Evolutionary conservation across 768 basidiomycete species (phyloP), one percentile per base, ranked within the genome.

Genomic region (Erythrobasidium yunnanense): DNA sequence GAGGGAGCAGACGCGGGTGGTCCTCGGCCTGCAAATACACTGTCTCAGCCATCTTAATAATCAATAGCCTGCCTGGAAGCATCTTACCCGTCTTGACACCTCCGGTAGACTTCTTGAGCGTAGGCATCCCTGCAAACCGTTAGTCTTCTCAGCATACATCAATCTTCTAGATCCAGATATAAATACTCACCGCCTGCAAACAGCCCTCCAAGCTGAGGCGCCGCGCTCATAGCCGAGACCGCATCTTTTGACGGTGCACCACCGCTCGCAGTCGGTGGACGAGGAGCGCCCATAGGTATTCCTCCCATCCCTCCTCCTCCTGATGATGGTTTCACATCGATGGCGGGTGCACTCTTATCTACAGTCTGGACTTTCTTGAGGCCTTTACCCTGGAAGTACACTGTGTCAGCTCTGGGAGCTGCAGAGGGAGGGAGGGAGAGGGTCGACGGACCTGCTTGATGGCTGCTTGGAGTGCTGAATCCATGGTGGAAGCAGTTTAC

Each of bases 61-160:
- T n/a, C n/a, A n/a, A n/a, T n/a, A n/a, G n/a, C n/a, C n/a, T n/a
- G n/a, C n/a, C n/a, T n/a, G n/a, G n/a, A n/a, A n/a, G n/a, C n/a
- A 32, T 25, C 60, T 22, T 51, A 63, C 60, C 60, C 7, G 60
- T 63, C 2, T 29, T 34, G 29, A 63, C 60, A 2, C 27, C 38
- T 11, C 60, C 60, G 6, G 22, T 30, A 4, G 60, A 63, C 25
- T 35, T 45, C 49, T 51, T 63, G 11, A 63, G 33, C 5, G 5
- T 63, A 4, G 60, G 60, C 60, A 63, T 63, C 4, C 60, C 60
- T n/a, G n/a, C n/a, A n/a, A n/a, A n/a, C n/a, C n/a, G n/a, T n/a
- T n/a, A n/a, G n/a, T n/a, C n/a, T n/a, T n/a, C n/a, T n/a, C n/a
- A n/a, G n/a, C n/a, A n/a, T n/a, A n/a, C n/a, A n/a, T n/a, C n/a